phyloP scores from a whole-genome alignment of 176 grass and related monocot genomes.

The maize (Zea mays) region DNA sequence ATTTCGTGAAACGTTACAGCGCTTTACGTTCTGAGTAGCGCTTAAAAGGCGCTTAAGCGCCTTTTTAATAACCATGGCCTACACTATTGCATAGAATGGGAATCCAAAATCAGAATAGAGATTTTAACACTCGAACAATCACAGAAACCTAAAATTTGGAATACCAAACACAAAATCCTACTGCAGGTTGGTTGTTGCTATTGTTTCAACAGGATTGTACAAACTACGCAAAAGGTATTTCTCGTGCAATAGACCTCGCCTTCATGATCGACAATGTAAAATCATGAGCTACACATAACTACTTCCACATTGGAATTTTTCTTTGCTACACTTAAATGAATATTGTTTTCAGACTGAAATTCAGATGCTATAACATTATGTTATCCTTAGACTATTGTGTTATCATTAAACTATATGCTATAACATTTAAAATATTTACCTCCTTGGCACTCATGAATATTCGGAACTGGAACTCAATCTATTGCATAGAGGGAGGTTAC shows the following conservation, averaged over 20 bases:
- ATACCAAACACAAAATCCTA: background rate
- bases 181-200: background rate
- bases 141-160: background rate
- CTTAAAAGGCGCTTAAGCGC: too few relatives aligned
- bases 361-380: background rate
- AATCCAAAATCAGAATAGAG: background rate
- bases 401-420: constrained; percentile 1
- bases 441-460: background rate
- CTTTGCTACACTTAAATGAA: background rate
- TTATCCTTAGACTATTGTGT: background rate
- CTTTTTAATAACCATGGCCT: too few relatives aligned
- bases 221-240: too few relatives aligned
- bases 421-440: constrained; percentile 3
- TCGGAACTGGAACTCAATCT: too few relatives aligned
- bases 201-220: background rate
- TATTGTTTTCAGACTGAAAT: background rate
- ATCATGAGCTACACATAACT: background rate
- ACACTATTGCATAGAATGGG: background rate
- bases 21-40: too few relatives aligned
- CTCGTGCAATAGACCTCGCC: background rate
- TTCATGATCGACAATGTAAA: background rate
- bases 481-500: too few relatives aligned
- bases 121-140: background rate
- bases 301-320: background rate
- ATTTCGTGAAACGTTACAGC: too few relatives aligned